Evolutionary conservation across 768 basidiomycete species (phyloP).

Genomic region (Chalciporus sphaerocephalus): DNA sequence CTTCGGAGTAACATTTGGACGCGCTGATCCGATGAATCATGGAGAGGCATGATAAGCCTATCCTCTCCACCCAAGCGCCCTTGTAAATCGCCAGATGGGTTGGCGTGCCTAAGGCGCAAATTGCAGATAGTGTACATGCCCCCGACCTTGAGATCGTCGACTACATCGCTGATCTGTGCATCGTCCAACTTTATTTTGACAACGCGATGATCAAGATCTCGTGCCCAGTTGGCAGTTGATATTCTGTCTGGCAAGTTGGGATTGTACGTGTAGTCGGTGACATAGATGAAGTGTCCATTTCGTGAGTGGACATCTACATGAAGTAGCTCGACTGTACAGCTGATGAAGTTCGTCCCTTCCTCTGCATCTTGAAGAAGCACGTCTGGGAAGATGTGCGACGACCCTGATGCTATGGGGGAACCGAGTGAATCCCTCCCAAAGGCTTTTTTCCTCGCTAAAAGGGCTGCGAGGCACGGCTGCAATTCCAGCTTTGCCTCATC

Average conservation of each 20-base stretch:
- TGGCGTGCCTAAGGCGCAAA: conserved; percentile 39
- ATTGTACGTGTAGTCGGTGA: conserved; percentile 64
- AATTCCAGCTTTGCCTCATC: conserved; percentile 35
- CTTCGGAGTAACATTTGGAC: conserved; percentile 27
- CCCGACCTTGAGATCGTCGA: conserved; percentile 37
- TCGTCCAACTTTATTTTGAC: conserved; percentile 51
- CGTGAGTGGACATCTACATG: conserved; percentile 33
- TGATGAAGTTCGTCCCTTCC: conserved; percentile 40
- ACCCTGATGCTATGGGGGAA: conserved; percentile 21
- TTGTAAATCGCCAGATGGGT: conserved; percentile 9
- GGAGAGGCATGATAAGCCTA: conserved; percentile 17
- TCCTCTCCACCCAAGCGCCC: conserved; percentile 30
- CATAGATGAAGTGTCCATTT: conserved; percentile 42
- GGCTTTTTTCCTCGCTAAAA: conserved; percentile 50
- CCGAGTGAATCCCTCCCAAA: conserved; percentile 25
- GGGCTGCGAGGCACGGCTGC: conserved; percentile 39
- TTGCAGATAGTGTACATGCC: conserved; percentile 47
- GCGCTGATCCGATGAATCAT: conserved; percentile 16
- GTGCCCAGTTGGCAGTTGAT: conserved; percentile 35
- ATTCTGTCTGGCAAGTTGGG: conserved; percentile 35
- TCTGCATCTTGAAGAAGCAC: conserved; percentile 46
- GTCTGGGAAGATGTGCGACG: conserved; percentile 37
- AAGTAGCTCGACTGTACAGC: conserved; percentile 59
- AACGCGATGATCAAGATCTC: conserved; percentile 46
- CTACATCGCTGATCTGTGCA: conserved; percentile 39